phyloP scores from a whole-genome alignment of 306 rosid species.

The Trifolium repens region DNA sequence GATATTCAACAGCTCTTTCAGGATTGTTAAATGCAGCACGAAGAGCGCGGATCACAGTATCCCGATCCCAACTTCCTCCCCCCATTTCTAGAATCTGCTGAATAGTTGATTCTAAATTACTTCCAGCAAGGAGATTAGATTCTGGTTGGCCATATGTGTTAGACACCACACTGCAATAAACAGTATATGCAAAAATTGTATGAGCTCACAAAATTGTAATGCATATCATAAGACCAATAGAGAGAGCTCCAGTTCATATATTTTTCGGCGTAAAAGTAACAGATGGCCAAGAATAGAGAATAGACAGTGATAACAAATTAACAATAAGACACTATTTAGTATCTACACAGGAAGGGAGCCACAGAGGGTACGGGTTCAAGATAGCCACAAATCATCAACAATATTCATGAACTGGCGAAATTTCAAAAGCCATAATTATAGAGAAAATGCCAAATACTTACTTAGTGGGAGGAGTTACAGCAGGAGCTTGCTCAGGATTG shows the following conservation, averaged over 20 bases:
- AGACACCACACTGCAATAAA: conserved; percentile 58
- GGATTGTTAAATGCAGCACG: conserved; percentile 91
- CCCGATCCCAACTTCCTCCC: conserved; percentile 91
- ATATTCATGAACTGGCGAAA: background rate
- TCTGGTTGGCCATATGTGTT: conserved; percentile 67
- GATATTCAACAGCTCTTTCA: conserved; percentile 87
- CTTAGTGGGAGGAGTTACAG: conserved; percentile 53
- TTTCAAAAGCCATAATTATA: background rate
- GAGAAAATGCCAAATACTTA: conserved; percentile 43
- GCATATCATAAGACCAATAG: background rate
- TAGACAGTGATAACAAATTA: background rate
- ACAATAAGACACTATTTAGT: conserved; percentile 5
- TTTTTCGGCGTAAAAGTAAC: conserved; percentile 7
- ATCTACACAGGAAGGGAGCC: conserved; percentile 13
- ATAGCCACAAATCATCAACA: conserved; percentile 27
- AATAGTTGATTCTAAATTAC: conserved; percentile 61
- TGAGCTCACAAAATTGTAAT: conserved; percentile 18
- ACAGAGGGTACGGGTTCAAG: conserved; percentile 9
- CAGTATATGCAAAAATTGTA: conserved; percentile 34
- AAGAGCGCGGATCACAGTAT: conserved; percentile 75
- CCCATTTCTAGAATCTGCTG: conserved; percentile 84
- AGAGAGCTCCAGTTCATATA: background rate
- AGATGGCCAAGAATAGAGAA: conserved; percentile 12
- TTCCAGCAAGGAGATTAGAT: conserved; percentile 72
- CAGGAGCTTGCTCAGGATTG: conserved; percentile 49